phyloP scores from a whole-genome alignment of 495 filamentous ascomycete genomes.

The Talaromyces proteolyticus region DNA sequence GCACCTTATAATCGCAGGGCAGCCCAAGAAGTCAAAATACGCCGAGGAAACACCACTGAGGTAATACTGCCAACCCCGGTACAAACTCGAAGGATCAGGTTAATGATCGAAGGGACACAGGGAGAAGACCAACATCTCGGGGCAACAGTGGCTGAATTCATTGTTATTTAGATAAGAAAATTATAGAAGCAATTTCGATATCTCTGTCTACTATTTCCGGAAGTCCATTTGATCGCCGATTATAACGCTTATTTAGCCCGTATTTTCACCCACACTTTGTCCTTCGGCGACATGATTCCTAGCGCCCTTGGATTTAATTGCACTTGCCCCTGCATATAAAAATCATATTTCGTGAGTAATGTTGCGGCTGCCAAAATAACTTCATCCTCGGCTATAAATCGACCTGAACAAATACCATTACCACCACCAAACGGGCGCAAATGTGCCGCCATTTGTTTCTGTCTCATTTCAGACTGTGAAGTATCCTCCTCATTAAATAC shows the following conservation, averaged over 20 bases:
- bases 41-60: conserved; percentile 1
- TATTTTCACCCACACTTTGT: neutral
- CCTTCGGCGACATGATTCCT: neutral
- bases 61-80: neutral
- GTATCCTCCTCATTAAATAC: neutral
- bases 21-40: conserved; percentile 17
- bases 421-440: conserved; percentile 7
- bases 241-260: too few species aligned
- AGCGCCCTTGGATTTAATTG: neutral
- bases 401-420: conserved; percentile 4
- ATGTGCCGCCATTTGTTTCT: neutral
- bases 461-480: neutral
- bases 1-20: conserved; percentile 50
- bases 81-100: neutral
- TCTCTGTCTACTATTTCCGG: too few species aligned
- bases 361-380: conserved; percentile 3
- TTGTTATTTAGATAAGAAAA: neutral
- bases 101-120: neutral
- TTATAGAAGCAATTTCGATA: too few species aligned
- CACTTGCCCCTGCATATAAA: neutral
- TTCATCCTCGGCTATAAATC: conserved; percentile 9
- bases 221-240: too few species aligned
- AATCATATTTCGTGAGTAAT: conserved; percentile 1
- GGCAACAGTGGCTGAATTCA: conserved; percentile 1
- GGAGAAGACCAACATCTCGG: conserved; percentile 1